Conservation (phyloP, 805 yeast genomes). For the Kluyveromyces aestuarii region DNA sequence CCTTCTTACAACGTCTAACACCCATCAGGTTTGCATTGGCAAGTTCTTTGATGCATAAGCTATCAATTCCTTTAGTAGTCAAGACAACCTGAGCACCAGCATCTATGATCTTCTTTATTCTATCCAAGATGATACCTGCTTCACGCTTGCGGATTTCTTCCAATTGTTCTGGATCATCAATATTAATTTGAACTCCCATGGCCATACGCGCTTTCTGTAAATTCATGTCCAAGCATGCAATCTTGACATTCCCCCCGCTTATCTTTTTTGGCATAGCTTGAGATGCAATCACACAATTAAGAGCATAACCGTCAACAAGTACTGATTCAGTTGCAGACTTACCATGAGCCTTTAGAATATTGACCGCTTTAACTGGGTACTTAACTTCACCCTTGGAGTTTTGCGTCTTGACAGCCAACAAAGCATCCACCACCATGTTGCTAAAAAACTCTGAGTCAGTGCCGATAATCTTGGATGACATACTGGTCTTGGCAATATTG, state of each 20-base stretch:
- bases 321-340: slow-evolving; percentile 82
- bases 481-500: slow-evolving; percentile 91
- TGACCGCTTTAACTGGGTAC: slow-evolving; percentile 96
- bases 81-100: slow-evolving; percentile 91
- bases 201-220: slow-evolving; percentile 96
- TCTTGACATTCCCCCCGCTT: slow-evolving; percentile 48
- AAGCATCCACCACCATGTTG: slow-evolving; percentile 87
- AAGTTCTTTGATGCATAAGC: slow-evolving; percentile 81
- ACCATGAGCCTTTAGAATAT: slow-evolving; percentile 93
- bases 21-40: slow-evolving; percentile 91
- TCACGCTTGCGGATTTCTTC: slow-evolving; percentile 89
- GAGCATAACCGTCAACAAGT: slow-evolving; percentile 86
- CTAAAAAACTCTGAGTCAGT: slow-evolving; percentile 87
- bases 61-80: slow-evolving; percentile 93
- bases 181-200: slow-evolving; percentile 93
- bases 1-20: slow-evolving; percentile 94
- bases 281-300: slow-evolving; percentile 94
- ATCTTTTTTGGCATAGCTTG: slow-evolving; percentile 82
- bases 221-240: slow-evolving; percentile 86
- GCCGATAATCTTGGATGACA: slow-evolving; percentile 95
- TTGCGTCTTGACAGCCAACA: slow-evolving; percentile 87
- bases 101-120: slow-evolving; percentile 67
- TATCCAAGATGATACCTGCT: slow-evolving; percentile 74
- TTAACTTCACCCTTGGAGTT: slow-evolving; percentile 80
- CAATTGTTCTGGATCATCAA: slow-evolving; percentile 94